Evolutionary conservation across 352 stramenopile species (phyloP).

Genomic region (Phytopythium helicoides): DNA sequence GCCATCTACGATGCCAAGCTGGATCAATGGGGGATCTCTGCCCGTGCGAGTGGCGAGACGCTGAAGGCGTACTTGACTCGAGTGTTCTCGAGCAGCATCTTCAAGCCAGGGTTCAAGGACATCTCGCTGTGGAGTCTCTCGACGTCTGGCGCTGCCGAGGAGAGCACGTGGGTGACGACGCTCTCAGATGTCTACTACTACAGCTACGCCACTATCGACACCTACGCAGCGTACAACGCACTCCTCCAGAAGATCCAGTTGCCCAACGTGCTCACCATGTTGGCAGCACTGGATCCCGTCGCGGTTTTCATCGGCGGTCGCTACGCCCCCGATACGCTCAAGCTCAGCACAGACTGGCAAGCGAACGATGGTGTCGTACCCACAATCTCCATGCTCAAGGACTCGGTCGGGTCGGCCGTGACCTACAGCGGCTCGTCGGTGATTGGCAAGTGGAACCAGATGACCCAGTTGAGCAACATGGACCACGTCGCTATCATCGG

Average conservation of each 20-base stretch:
- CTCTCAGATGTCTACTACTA: slow-evolving; percentile 59
- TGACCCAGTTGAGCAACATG: slow-evolving; percentile 40
- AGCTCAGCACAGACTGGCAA: slow-evolving; percentile 36
- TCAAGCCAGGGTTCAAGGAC: slow-evolving; percentile 40
- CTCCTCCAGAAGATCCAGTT: slow-evolving; percentile 37
- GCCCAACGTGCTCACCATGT: slow-evolving; percentile 48
- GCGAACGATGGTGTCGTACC: slow-evolving; percentile 43
- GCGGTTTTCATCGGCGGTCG: slow-evolving; percentile 36
- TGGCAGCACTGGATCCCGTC: slow-evolving; percentile 29
- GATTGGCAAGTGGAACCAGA: slow-evolving; percentile 49
- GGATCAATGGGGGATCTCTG: slow-evolving; percentile 41
- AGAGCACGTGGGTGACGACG: slow-evolving; percentile 49
- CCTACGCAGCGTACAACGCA: slow-evolving; percentile 24
- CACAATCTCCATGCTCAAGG: slow-evolving; percentile 42
- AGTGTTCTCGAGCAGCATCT: slow-evolving; percentile 35
- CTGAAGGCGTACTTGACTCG: slow-evolving; percentile 35
- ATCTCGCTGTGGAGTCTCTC: slow-evolving; percentile 46
- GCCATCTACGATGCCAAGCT: slow-evolving; percentile 50
- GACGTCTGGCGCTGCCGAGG: slow-evolving; percentile 39
- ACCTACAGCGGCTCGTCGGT: slow-evolving; percentile 25
- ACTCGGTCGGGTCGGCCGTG: slow-evolving; percentile 18
- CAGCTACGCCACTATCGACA: slow-evolving; percentile 48
- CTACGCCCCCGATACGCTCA: slow-evolving; percentile 23
- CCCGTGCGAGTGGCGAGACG: slow-evolving; percentile 21
- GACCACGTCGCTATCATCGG: slow-evolving; percentile 46